phyloP scores from a whole-genome alignment of 192 early-diverging fungal genomes.

The Rhizoclosmatium globosum region DNA sequence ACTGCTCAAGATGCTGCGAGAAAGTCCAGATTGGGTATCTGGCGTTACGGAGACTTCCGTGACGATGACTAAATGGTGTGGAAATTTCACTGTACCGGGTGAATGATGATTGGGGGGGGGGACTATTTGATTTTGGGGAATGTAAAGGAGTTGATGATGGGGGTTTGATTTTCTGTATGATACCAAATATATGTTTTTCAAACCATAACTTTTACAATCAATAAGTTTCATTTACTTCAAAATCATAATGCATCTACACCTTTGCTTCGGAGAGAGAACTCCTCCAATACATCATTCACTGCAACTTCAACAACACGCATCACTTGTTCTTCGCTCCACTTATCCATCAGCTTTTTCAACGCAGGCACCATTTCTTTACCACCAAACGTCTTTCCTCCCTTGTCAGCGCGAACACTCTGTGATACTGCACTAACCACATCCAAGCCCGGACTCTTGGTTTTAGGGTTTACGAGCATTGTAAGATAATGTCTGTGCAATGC shows the following conservation, averaged over 20 bases:
- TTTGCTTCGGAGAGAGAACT: conserved; percentile 48
- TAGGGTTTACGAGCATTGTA: conserved; percentile 30
- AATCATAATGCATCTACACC: conserved; percentile 11
- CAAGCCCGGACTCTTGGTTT: conserved; percentile 8
- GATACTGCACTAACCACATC: conserved; percentile 34
- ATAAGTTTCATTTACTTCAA: neutral
- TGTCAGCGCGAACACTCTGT: conserved; percentile 32
- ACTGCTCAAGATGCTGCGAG: conserved; percentile 75
- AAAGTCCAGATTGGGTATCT: conserved; percentile 61
- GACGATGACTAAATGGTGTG: conserved; percentile 50
- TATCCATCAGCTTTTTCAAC: conserved; percentile 33
- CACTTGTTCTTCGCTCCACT: conserved; percentile 48
- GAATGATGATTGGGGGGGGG: neutral
- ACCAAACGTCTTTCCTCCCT: conserved; percentile 16
- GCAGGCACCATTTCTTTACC: conserved; percentile 19
- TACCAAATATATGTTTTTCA: too few relatives aligned
- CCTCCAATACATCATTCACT: conserved; percentile 55
- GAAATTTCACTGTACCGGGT: neutral
- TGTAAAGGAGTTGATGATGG: too few relatives aligned
- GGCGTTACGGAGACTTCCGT: conserved; percentile 62
- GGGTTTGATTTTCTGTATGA: too few relatives aligned
- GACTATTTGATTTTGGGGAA: too few relatives aligned
- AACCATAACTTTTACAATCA: too few relatives aligned
- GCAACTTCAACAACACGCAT: conserved; percentile 50
- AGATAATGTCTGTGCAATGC: conserved; percentile 22